phyloP scores from a whole-genome alignment of 1,139 yeast genomes.

The Suhomyces bolitotheri region DNA sequence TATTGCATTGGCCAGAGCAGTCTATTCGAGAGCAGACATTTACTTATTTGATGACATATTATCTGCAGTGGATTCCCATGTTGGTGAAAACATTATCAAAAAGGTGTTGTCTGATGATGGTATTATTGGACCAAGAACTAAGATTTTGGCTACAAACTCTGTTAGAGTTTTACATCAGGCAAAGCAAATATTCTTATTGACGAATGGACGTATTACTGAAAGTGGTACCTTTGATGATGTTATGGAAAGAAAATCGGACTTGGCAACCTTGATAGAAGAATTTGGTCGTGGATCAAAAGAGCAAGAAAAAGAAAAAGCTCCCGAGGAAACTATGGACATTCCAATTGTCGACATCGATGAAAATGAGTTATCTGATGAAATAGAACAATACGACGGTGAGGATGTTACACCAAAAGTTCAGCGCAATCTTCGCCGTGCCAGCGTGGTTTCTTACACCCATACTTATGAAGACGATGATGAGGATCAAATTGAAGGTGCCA shows the following conservation, averaged over 20 bases:
- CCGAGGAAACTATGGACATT: background rate
- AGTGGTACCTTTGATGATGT: slow-evolving; percentile 31
- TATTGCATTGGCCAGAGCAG: slow-evolving; percentile 43
- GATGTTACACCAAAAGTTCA: slow-evolving; percentile 9
- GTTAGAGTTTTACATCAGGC: slow-evolving; percentile 32
- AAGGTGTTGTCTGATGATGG: slow-evolving; percentile 25
- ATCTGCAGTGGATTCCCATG: slow-evolving; percentile 45
- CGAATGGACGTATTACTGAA: slow-evolving; percentile 26
- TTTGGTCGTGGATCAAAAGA: slow-evolving; percentile 58
- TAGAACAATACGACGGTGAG: slow-evolving; percentile 15
- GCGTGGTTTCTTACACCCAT: slow-evolving; percentile 25
- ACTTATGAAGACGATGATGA: slow-evolving; percentile 24
- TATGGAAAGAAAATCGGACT: slow-evolving; percentile 15
- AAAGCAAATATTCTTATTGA: slow-evolving; percentile 33
- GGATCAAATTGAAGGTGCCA: slow-evolving; percentile 20
- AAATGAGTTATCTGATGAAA: slow-evolving; percentile 11
- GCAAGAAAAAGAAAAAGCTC: slow-evolving; percentile 5
- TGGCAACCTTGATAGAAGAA: slow-evolving; percentile 58
- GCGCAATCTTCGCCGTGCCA: slow-evolving; percentile 18
- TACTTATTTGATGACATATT: slow-evolving; percentile 39
- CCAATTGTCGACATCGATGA: background rate
- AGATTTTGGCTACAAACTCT: slow-evolving; percentile 32
- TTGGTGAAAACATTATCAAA: slow-evolving; percentile 26
- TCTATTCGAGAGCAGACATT: slow-evolving; percentile 41
- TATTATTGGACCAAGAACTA: slow-evolving; percentile 28